phyloP scores from a whole-genome alignment of 192 early-diverging fungal species.

The Entophlyctis luteolus region DNA sequence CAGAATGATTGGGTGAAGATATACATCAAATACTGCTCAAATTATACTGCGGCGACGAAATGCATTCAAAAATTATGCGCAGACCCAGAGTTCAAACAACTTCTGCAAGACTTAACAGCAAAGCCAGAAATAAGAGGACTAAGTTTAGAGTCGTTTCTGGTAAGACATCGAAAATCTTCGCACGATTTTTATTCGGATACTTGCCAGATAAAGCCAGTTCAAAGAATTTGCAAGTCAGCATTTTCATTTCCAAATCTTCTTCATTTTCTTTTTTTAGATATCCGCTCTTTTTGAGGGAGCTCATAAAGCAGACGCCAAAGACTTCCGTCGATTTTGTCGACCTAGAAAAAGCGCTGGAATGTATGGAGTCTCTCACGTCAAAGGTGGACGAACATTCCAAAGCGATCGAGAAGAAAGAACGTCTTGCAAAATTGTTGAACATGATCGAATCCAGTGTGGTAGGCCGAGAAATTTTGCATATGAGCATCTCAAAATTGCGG shows the following conservation, averaged over 20 bases:
- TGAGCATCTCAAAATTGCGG: neutral
- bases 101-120: conserved; percentile 39
- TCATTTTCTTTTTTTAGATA: conserved; percentile 28
- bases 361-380: conserved; percentile 52
- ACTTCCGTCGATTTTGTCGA: conserved; percentile 42
- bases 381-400: conserved; percentile 55
- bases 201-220: conserved; percentile 54
- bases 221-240: conserved; percentile 55
- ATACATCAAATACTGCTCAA: conserved; percentile 48
- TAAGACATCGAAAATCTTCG: neutral
- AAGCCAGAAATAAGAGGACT: conserved; percentile 46
- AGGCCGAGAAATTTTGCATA: neutral
- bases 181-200: neutral
- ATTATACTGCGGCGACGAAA: conserved; percentile 55
- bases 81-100: conserved; percentile 38
- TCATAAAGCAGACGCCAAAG: conserved; percentile 49
- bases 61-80: conserved; percentile 30
- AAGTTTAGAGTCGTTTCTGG: conserved; percentile 57
- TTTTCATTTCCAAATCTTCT: neutral
- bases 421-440: conserved; percentile 34
- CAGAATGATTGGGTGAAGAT: conserved; percentile 37
- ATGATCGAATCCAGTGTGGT: conserved; percentile 44
- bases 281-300: conserved; percentile 43
- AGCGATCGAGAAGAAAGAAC: conserved; percentile 45
- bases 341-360: conserved; percentile 43